A percentile compares a stretch with the other conserved stretches of the same genome.
phyloP scores from a whole-genome alignment of 495 filamentous ascomycete genomes.

The Aspergillus biplanus region DNA sequence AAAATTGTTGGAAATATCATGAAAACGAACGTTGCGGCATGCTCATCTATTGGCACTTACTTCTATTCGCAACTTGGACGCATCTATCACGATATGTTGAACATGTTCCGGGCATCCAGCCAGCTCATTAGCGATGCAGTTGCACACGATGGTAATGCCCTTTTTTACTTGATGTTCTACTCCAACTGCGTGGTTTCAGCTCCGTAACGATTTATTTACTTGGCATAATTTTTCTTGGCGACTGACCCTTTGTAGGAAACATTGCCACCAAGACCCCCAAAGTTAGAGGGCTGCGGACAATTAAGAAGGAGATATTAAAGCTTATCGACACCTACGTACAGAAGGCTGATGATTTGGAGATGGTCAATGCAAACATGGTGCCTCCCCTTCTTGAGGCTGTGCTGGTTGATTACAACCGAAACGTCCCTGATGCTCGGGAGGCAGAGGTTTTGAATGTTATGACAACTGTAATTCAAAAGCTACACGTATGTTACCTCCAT shows the following conservation, averaged over 20 bases:
- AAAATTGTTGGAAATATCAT: conserved; percentile 99
- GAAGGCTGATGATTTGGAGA: conserved; percentile 93
- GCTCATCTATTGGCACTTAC: conserved; percentile 92
- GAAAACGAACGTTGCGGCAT: conserved; percentile 99
- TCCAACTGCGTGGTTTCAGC: not conserved
- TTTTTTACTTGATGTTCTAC: conserved; percentile 3
- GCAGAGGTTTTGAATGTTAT: conserved; percentile 96
- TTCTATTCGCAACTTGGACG: conserved; percentile 99
- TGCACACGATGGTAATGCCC: conserved; percentile 72
- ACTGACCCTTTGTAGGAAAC: conserved; percentile 59
- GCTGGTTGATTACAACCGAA: conserved; percentile 93
- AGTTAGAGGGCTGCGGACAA: conserved; percentile 91
- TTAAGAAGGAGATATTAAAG: conserved; percentile 99
- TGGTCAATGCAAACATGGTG: conserved; percentile 89
- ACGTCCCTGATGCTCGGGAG: conserved; percentile 94
- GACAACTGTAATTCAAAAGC: conserved; percentile 94
- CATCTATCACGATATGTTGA: conserved; percentile 97
- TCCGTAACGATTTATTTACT: not conserved
- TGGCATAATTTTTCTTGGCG: not conserved
- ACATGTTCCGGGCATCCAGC: conserved; percentile 97
- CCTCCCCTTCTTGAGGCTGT: conserved; percentile 97
- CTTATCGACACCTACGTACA: conserved; percentile 97
- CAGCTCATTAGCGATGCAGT: conserved; percentile 93
- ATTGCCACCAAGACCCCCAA: conserved; percentile 98
- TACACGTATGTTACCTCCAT: conserved; percentile 70